Evolutionary conservation across 768 basidiomycete species (phyloP), one percentile per base, ranked within the genome.

Genomic region (Chalciporus pseudorubinellus): DNA sequence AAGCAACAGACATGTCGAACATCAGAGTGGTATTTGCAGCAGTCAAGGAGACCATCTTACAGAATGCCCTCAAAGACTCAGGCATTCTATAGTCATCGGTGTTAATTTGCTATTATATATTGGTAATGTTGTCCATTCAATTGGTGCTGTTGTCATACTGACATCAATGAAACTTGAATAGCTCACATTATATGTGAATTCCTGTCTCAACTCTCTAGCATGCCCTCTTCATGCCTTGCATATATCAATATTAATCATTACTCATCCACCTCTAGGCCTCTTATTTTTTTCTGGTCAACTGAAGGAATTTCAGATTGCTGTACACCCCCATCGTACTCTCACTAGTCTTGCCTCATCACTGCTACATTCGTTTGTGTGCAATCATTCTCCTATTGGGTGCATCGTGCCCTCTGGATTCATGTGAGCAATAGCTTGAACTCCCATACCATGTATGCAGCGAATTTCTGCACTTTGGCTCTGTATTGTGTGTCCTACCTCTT

Each of bases 21-120:
- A 86, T 92, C 48, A 72, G 79, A 45, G 72, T 92, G 1, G 89
- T 93, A n/a, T 92, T 94, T 54, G 88, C 88, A 0, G 89, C 89
- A 0, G 89, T 92, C 41, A 92, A 92, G 71, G 92, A 95, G 71
- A 94, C 92, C n/a, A 93, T 95, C 48, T 66, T 94, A 48, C 88
- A 91, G 70, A 93, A 92, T 64, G 90, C 91, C 3, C 72, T 93
- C 7, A 83, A 87, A 64, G 91, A 92, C 60, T 87, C 85, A 0
- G 91, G 91, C 50, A 92, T 93, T 61, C 80, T 94, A 64, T 84
- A 71, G 60, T 7, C 26, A 7, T 34, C 6, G 18, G 7, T 31
- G 18, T 46, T 19, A 20, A 42, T 18, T 22, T 21, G n/a, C 42
- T 40, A 46, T 38, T 68, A 62, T 65, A 62, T 66, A 59, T 68